These are phyloP conservation scores for Geotrichum fermentans DNA, from an alignment of 1,139 yeast genomes.

Conservation along the genomic window DNA sequence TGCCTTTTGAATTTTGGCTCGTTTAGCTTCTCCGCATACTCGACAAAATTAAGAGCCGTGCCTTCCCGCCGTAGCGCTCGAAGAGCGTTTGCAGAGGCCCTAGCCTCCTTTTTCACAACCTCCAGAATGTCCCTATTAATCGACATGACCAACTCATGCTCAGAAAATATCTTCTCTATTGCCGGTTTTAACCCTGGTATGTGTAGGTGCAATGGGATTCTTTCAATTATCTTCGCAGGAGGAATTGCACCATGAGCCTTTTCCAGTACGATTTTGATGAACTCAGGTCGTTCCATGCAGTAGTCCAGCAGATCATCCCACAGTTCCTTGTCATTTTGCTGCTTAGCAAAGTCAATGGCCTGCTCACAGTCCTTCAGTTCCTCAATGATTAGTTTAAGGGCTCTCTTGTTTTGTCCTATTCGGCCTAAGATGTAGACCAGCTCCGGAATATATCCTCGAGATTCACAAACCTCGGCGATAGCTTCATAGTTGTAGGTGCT, in stretches of 20 bases:
- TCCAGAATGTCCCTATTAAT: constrained; percentile 57
- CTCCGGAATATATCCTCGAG: constrained; percentile 54
- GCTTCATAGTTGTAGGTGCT: constrained; percentile 60
- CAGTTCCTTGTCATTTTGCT: constrained; percentile 63
- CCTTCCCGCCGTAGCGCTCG: constrained; percentile 44
- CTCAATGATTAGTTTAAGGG: constrained; percentile 69
- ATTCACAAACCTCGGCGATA: constrained; percentile 63
- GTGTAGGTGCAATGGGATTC: constrained; percentile 57
- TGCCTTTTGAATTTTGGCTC: constrained; percentile 4
- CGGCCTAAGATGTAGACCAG: constrained; percentile 75
- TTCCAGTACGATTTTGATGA: constrained; percentile 68
- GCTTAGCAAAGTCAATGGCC: constrained; percentile 76
- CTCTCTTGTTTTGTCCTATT: constrained; percentile 73
- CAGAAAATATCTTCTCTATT: constrained; percentile 57
- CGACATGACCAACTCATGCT: constrained; percentile 55
- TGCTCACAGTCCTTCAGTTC: constrained; percentile 68
- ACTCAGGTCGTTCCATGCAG: constrained; percentile 66
- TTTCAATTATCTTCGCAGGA: constrained; percentile 60
- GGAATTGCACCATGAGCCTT: constrained; percentile 43
- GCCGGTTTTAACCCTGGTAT: constrained; percentile 62
- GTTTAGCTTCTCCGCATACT: too few relatives aligned
- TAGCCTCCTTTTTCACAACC: constrained; percentile 58
- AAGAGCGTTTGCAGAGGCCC: constrained; percentile 41
- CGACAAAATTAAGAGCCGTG: constrained; percentile 25
- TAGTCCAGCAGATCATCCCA: constrained; percentile 73